Evolutionary conservation across 495 filamentous ascomycete species (phyloP).

Genomic region (Neurospora sp.): DNA sequence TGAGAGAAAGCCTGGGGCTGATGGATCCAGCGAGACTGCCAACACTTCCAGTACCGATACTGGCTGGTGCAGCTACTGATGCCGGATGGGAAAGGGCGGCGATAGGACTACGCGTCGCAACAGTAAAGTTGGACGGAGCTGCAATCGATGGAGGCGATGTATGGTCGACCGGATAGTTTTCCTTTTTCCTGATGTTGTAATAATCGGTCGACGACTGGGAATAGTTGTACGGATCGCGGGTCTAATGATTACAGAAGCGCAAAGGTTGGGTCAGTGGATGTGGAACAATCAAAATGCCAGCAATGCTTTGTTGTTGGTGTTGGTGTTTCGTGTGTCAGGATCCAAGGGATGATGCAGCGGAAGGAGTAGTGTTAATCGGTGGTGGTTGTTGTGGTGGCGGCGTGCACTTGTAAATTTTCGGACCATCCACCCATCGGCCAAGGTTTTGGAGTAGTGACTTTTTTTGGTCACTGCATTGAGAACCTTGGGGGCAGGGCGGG

Average conservation of each 20-base stretch:
- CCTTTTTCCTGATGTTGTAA: conserved; percentile 36
- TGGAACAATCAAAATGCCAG: background rate
- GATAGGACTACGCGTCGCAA: conserved; percentile 46
- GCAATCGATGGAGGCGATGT: conserved; percentile 34
- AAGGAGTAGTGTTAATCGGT: background rate
- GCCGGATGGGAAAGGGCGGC: conserved; percentile 41
- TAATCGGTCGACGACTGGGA: conserved; percentile 34
- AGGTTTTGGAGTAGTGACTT: background rate
- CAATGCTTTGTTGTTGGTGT: background rate
- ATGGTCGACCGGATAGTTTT: conserved; percentile 29
- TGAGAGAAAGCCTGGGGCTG: conserved; percentile 34
- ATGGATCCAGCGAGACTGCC: conserved; percentile 32
- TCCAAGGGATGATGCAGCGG: background rate
- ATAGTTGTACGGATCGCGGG: conserved; percentile 42
- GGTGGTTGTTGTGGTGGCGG: background rate
- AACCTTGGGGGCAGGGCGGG: conserved; percentile 2
- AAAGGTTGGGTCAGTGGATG: conserved; percentile 15
- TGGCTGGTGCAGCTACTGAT: conserved; percentile 20
- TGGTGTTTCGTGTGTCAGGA: conserved; percentile 2
- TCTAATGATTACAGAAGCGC: conserved; percentile 24
- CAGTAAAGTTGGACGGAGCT: conserved; percentile 32
- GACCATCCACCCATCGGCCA: background rate
- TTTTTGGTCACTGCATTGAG: background rate
- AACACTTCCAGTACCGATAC: background rate
- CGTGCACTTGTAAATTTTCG: background rate